Base-by-base conservation (phyloP, 2,329 filamentous ascomycete species). In the Spiromastix sp. region DNA sequence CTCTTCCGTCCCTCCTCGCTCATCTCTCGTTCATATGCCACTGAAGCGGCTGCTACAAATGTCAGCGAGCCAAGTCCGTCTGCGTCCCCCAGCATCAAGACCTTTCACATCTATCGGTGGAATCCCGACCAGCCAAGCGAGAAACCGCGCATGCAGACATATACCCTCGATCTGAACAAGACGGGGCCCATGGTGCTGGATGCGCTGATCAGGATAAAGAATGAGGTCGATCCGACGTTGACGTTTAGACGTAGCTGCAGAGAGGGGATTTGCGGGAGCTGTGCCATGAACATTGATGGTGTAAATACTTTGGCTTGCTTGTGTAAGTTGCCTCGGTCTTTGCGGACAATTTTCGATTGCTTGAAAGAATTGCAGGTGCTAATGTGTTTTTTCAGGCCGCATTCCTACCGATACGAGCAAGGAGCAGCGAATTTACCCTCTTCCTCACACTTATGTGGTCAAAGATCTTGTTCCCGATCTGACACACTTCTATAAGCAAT, bases 401-500 rank as follows among this genome's bases (percentile, higher is more conserved):
- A 98, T 98, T 47, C 87, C 89, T 37, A 78, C 79, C 51, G 87
- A 95, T 51, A 77, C 78, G 41, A 65, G 67, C 49, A 72, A 81
- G 55, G 85, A 95, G 52, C 77, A 83, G 55, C 89, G 93, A 70
- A 87, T 98, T 64, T 98, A 98, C 71, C 91, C 91, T 42, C 75
- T 98, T 49, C 91, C 91, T 52, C 91, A 98, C 70, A 95, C 87
- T 64, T 98, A 95, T 67, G 85, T 98, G 50, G 87, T 98, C 68
- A 98, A 96, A 77, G 91, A 98, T 61, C 78, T 98, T 44, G 91
- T 98, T 21, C 89, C 91, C 40, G 91, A 98, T 60, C 71, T 98
- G 69, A 98, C 91, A 44, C 83, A 91, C 57, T 96, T 98, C 71
- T 98, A 98, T 78, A 96, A 96, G 76, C 91, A 98, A 73, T 98